phyloP scores from a whole-genome alignment of 2,329 filamentous ascomycete species.

The Tolypocladium capitatum region DNA sequence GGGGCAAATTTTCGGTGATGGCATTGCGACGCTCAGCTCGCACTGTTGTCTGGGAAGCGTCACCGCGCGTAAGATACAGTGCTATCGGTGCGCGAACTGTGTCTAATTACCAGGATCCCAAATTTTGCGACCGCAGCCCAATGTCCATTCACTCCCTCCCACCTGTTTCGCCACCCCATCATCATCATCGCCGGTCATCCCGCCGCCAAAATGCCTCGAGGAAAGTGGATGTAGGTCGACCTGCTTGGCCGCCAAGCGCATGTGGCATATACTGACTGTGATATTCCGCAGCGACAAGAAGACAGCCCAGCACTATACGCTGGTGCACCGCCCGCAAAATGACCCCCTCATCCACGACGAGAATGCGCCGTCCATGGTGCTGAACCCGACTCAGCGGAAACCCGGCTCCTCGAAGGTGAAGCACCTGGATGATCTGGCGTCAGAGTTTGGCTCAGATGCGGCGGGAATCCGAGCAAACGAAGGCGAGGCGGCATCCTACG shows the following conservation, averaged over 20 bases:
- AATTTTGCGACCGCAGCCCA: conserved; percentile 15
- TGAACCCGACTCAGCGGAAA: conserved; percentile 50
- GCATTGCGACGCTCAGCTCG: not conserved
- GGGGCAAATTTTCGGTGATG: conserved; percentile 32
- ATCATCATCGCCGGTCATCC: conserved; percentile 1
- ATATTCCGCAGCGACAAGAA: conserved; percentile 56
- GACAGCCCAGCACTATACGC: conserved; percentile 78
- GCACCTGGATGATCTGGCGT: conserved; percentile 61
- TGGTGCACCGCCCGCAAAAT: conserved; percentile 93
- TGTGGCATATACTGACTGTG: conserved; percentile 1
- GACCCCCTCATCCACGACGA: conserved; percentile 93
- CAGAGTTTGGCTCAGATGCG: conserved; percentile 58
- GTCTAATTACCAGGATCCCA: conserved; percentile 11
- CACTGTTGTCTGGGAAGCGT: fast-evolving
- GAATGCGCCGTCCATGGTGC: conserved; percentile 76
- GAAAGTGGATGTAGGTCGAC: conserved; percentile 49
- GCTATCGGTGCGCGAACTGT: conserved; percentile 10
- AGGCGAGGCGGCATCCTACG: conserved; percentile 88
- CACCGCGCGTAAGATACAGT: conserved; percentile 11
- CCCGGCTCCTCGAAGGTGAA: conserved; percentile 36
- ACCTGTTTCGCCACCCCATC: not conserved
- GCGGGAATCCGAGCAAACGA: conserved; percentile 69
- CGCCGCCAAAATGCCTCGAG: conserved; percentile 52
- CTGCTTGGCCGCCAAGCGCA: no score
- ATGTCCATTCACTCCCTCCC: conserved; percentile 8